Base-by-base conservation (phyloP, 2,329 filamentous ascomycete genomes). In the Graphilbum ipis-grandicollis region DNA sequence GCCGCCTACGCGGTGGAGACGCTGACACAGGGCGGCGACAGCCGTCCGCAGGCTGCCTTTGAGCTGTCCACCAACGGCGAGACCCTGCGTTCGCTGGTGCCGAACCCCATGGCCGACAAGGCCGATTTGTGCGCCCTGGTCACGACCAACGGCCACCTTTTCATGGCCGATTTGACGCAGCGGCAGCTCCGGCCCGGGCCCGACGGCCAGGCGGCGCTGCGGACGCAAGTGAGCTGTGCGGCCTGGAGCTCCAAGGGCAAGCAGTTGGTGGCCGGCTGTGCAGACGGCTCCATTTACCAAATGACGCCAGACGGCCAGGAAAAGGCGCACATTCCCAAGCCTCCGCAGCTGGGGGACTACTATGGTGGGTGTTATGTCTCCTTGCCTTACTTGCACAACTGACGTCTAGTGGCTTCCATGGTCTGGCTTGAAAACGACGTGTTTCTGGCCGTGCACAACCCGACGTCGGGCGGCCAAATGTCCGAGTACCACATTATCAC, bases 211-310 rank as follows among this genome's bases (percentile, higher is more conserved):
- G 62, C 48, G 5, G 60, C 76, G 1, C 62, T 93, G 44, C 82
- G 77, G 49, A 63, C 69, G 21, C 76, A 79, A 34, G 86, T 93
- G 21, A 85, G 77, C 51, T 90, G 80, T 49, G 69, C 83, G 6
- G 78, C 81, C 39, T 98, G 92, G 90, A 98, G 90, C 54, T 79
- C 74, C 42, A 83, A 78, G 52, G 90, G 90, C 33, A 98, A 93
- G 54, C 88, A 96, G 52, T 63, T 98, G 31, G 77, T 93, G 32
- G 86, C 83, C 46, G 90, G 92, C 14, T 63, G 90, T 47, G 75
- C 66, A 7, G 74, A 94, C 56, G 90, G 90, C 40, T 76, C 75
- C 12, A 75, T 79, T 36, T 69, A 71, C 39, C 86, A 94, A 54
- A 78, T 96, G 70, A 84, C 81, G 8, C 82, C 80, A 0, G 72